Evolutionary conservation across 768 basidiomycete genomes (phyloP).

Genomic region (Phanerochaete sordida): DNA sequence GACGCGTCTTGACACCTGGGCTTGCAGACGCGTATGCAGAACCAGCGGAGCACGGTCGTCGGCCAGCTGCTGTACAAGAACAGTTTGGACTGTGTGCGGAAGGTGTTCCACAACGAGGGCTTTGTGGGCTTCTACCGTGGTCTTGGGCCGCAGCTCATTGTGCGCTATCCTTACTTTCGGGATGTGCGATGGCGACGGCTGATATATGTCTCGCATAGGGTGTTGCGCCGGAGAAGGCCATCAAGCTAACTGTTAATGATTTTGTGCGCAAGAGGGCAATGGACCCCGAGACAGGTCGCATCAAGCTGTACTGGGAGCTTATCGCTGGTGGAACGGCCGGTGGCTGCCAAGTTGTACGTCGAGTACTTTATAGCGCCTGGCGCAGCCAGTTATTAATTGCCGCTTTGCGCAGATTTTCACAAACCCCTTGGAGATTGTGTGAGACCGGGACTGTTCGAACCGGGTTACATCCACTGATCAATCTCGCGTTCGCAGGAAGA

Average conservation of each 20-base stretch:
- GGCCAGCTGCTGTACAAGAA: slow-evolving; percentile 97
- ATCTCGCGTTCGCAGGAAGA: slow-evolving; percentile 55
- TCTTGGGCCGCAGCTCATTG: slow-evolving; percentile 90
- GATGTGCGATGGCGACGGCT: neutral
- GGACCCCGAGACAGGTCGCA: slow-evolving; percentile 95
- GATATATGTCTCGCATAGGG: slow-evolving; percentile 47
- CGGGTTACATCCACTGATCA: slow-evolving; percentile 6
- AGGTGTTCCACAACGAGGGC: slow-evolving; percentile 94
- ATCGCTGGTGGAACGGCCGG: slow-evolving; percentile 91
- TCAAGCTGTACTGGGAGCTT: slow-evolving; percentile 87
- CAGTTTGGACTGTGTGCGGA: slow-evolving; percentile 89
- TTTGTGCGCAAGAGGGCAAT: slow-evolving; percentile 77
- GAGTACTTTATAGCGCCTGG: neutral
- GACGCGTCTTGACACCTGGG: slow-evolving; percentile 1
- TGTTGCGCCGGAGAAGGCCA: slow-evolving; percentile 95
- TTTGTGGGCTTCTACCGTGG: slow-evolving; percentile 95
- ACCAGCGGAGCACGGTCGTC: slow-evolving; percentile 94
- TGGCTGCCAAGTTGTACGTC: slow-evolving; percentile 94
- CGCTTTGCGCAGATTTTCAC: slow-evolving; percentile 74
- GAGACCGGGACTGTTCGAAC: slow-evolving; percentile 27
- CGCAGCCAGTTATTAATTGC: neutral
- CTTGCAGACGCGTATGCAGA: slow-evolving; percentile 73
- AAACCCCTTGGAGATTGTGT: slow-evolving; percentile 96
- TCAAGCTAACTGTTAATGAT: slow-evolving; percentile 97
- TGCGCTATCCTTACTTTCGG: slow-evolving; percentile 29